Conservation (phyloP, 73 alveolate species). For the Paramecium pentaurelia region DNA sequence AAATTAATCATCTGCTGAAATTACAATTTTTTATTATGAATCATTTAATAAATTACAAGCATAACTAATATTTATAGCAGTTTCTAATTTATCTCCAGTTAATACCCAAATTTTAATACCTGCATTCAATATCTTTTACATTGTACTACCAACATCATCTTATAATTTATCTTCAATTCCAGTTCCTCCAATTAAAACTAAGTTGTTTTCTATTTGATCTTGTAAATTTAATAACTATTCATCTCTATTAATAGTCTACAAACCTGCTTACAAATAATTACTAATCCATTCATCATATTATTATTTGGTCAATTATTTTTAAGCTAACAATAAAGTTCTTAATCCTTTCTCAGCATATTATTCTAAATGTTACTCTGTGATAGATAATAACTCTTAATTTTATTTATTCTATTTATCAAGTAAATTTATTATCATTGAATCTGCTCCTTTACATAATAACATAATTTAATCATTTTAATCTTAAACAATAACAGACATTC, state of each 20-base stretch:
- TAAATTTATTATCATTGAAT: slow-evolving; percentile 78
- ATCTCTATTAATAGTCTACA: slow-evolving; percentile 69
- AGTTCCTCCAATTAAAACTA: slow-evolving; percentile 90
- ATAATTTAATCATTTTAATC: slow-evolving; percentile 61
- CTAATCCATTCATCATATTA: slow-evolving; percentile 77
- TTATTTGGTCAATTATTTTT: slow-evolving; percentile 62
- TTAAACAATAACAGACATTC: slow-evolving; percentile 87
- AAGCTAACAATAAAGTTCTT: slow-evolving; percentile 80
- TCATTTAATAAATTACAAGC: slow-evolving; percentile 62
- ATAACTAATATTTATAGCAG: slow-evolving; percentile 93
- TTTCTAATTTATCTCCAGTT: slow-evolving; percentile 98
- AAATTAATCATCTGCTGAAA: slow-evolving; percentile 63
- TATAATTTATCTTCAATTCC: slow-evolving; percentile 97
- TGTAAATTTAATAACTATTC: slow-evolving; percentile 66
- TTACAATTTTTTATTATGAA: slow-evolving; percentile 46
- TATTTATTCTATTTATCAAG: slow-evolving; percentile 26
- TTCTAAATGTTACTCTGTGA: slow-evolving; percentile 36
- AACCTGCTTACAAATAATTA: slow-evolving; percentile 58
- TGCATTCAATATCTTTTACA: slow-evolving; percentile 66
- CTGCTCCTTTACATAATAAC: slow-evolving; percentile 93
- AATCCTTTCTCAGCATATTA: slow-evolving; percentile 61
- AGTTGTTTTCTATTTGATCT: slow-evolving; percentile 83
- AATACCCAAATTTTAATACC: slow-evolving; percentile 93
- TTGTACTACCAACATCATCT: slow-evolving; percentile 82
- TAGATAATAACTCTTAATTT: not conserved